Evolutionary conservation across 2,329 filamentous ascomycete species (phyloP), one percentile per base, ranked within the genome.

Genomic region (Monilinia aucupariae): DNA sequence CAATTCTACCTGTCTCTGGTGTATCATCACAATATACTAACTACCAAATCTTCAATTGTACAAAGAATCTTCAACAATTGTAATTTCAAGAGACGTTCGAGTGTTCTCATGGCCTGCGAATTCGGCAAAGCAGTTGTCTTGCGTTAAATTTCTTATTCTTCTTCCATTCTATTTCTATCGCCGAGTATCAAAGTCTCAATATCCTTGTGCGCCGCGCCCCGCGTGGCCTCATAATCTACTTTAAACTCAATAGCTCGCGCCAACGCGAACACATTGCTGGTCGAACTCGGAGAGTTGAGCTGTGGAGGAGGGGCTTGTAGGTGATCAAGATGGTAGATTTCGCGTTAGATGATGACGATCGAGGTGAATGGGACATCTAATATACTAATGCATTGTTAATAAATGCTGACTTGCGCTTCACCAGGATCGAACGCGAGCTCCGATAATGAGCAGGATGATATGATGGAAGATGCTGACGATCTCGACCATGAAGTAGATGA

Each of bases 361-460:
- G 71, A 49, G 72, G 72, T 71, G 68, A 34, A 66, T 49, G 22
- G 9, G 15, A 13, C 32, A 13, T n/a, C 5, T 2, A 39, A 15
- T 12, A 39, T 39, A 15, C 22, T 49, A 48, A 13, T 56, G 4
- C 34, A 22, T 32, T 17, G 17, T 41, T 9, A 25, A 15, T 25
- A 12, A 22, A 9, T 56, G 34, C 51, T 43, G 10, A 61, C 61
- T 27, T 45, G 9, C 22, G 34, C 60, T 69, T 60, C 67, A 52
- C 52, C 53, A 73, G 71, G 67, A 20, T 77, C 76, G 30, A 79
- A 78, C 66, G 77, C 72, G 41, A 78, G 77, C 69, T 80, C 78
- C 27, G 79, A 80, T 39, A 79, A 80, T 67, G 82, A 84, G 61
- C 79, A 78, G 63, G 83, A 86, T 68, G 82, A 85, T 70, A 76